phyloP scores from a whole-genome alignment of 768 basidiomycete genomes.

The Roridomyces roridus region DNA sequence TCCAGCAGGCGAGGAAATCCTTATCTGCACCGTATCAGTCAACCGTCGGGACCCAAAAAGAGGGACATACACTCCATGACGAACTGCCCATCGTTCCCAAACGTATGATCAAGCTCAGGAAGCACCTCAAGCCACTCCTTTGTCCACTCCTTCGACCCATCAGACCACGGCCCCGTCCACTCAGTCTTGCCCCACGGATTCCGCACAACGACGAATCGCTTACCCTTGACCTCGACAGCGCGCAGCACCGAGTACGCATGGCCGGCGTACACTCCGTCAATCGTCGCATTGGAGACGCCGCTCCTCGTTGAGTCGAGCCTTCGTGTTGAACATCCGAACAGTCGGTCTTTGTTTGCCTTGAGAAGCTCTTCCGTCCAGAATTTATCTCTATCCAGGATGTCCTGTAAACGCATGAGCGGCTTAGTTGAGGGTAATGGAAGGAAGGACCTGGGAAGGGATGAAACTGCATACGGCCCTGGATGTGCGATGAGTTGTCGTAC shows the following conservation, averaged over 20 bases:
- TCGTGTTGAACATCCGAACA: conserved; percentile 56
- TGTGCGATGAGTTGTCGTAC: not conserved
- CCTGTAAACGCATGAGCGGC: too few relatives aligned
- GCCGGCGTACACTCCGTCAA: conserved; percentile 45
- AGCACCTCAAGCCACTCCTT: conserved; percentile 54
- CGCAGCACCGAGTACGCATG: conserved; percentile 60
- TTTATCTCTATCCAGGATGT: conserved; percentile 54
- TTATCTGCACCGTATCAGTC: conserved; percentile 37
- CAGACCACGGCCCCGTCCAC: conserved; percentile 61
- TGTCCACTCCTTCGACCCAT: conserved; percentile 65
- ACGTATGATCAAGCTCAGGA: conserved; percentile 48
- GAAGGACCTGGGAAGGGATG: conserved; percentile 32
- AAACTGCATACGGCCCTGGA: conserved; percentile 34
- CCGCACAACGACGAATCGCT: conserved; percentile 56
- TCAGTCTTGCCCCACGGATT: conserved; percentile 60
- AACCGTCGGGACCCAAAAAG: not conserved
- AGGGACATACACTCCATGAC: conserved; percentile 55
- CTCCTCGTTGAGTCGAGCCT: conserved; percentile 37
- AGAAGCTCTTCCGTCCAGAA: conserved; percentile 59
- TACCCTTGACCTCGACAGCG: conserved; percentile 52
- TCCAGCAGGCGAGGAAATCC: conserved; percentile 54
- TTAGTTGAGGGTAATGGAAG: too few relatives aligned
- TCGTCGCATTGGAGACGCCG: conserved; percentile 28
- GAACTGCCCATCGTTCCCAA: conserved; percentile 60
- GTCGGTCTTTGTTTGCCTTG: conserved; percentile 50